phyloP scores from a whole-genome alignment of 345 rosid genomes.

The Gossypium mustelinum region DNA sequence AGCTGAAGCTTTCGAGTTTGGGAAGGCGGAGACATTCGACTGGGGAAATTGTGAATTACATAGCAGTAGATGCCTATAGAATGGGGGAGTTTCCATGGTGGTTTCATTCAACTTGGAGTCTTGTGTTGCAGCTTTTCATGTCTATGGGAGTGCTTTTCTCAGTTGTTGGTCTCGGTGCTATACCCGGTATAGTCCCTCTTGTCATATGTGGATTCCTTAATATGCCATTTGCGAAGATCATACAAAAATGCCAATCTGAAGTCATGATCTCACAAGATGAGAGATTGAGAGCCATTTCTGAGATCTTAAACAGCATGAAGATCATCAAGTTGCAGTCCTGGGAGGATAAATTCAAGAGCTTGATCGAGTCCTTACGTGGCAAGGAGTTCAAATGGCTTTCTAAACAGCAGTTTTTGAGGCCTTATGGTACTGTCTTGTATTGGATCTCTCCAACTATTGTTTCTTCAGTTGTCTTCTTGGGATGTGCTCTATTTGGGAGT shows the following conservation, averaged over 20 bases:
- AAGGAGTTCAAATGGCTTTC: constrained; percentile 64
- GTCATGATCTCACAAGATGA: constrained; percentile 71
- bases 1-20: constrained; percentile 55
- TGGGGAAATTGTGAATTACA: constrained; percentile 73
- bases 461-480: constrained; percentile 59
- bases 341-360: constrained; percentile 67
- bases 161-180: constrained; percentile 58
- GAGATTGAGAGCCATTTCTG: constrained; percentile 57
- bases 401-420: constrained; percentile 43
- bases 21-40: constrained; percentile 66
- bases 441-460: constrained; percentile 74
- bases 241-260: constrained; percentile 55
- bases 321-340: constrained; percentile 75
- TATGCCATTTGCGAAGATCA: constrained; percentile 53
- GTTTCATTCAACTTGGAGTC: constrained; percentile 64
- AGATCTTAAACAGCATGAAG: constrained; percentile 69
- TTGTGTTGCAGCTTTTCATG: constrained; percentile 47
- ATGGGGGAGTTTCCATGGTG: constrained; percentile 82
- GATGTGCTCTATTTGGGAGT: constrained; percentile 48
- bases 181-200: constrained; percentile 53
- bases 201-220: constrained; percentile 45
- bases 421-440: constrained; percentile 45
- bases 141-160: constrained; percentile 45
- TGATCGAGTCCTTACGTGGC: constrained; percentile 49
- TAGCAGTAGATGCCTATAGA: constrained; percentile 70